Conservation (phyloP, 2,329 filamentous ascomycete genomes). For the Whalleya microplaca region DNA sequence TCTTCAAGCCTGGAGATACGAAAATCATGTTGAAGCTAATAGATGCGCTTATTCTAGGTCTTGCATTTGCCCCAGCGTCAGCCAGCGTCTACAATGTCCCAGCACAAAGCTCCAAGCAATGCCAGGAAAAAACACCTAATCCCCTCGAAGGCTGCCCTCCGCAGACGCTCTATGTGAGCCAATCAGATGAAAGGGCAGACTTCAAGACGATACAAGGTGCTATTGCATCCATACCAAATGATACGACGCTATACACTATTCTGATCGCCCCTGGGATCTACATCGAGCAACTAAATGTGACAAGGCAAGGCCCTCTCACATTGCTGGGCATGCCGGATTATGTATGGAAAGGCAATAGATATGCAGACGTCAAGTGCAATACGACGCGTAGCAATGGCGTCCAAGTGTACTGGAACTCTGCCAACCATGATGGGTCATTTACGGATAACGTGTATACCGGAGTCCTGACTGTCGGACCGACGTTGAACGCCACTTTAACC, state of each 20-base stretch:
- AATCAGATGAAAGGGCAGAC: constrained; percentile 38
- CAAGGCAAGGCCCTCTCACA: constrained; percentile 62
- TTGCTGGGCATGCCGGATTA: constrained; percentile 61
- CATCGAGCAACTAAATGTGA: constrained; percentile 68
- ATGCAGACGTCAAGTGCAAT: constrained; percentile 49
- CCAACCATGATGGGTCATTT: constrained; percentile 50
- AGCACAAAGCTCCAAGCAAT: constrained; percentile 35
- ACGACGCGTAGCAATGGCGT: constrained; percentile 48
- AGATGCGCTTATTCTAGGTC: constrained; percentile 3
- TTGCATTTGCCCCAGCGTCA: constrained; percentile 1
- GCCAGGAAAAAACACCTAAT: constrained; percentile 38
- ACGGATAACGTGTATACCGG: constrained; percentile 66
- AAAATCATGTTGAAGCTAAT: constrained; percentile 9
- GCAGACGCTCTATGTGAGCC: constrained; percentile 47
- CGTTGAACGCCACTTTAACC: constrained; percentile 63
- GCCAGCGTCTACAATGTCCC: constrained; percentile 17
- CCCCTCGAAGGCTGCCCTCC: constrained; percentile 44
- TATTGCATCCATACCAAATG: constrained; percentile 44
- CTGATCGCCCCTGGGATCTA: constrained; percentile 64
- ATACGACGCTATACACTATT: constrained; percentile 54
- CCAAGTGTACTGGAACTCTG: constrained; percentile 61
- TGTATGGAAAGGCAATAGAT: constrained; percentile 38
- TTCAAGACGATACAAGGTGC: constrained; percentile 46
- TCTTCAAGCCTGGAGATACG: background rate
- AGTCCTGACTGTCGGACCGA: constrained; percentile 66